Conservation (phyloP, 306 rosid species). For the Parietaria judaica region DNA sequence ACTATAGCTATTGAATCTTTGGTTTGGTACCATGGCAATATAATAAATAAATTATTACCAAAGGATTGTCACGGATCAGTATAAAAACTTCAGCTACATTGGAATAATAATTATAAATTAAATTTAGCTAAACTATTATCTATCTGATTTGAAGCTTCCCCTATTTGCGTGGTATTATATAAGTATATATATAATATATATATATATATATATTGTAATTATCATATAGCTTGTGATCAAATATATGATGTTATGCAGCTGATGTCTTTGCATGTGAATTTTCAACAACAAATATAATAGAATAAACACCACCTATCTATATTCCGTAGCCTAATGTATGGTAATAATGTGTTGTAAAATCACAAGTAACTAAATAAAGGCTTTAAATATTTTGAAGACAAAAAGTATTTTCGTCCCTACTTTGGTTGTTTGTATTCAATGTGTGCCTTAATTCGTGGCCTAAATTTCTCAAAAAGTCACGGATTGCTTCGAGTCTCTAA, state of each 20-base stretch:
- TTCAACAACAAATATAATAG: conserved; percentile 7
- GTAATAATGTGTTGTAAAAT: background rate
- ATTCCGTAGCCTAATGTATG: background rate
- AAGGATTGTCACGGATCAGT: conserved; percentile 55
- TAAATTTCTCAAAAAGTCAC: conserved; percentile 35
- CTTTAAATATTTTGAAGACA: conserved; percentile 25
- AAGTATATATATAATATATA: too few relatives aligned
- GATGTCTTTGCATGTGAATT: conserved; percentile 35
- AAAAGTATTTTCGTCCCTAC: conserved; percentile 25
- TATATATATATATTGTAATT: background rate
- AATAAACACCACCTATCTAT: too few relatives aligned
- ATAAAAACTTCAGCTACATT: conserved; percentile 27
- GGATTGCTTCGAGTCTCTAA: conserved; percentile 40
- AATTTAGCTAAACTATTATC: background rate
- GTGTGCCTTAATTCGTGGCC: conserved; percentile 19
- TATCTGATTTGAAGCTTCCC: conserved; percentile 16
- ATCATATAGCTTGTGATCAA: conserved; percentile 7
- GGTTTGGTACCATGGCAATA: conserved; percentile 5
- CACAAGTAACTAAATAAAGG: background rate
- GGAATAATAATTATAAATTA: background rate
- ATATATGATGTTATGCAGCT: conserved; percentile 10
- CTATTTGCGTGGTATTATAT: background rate
- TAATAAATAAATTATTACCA: background rate
- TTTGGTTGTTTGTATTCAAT: conserved; percentile 3
- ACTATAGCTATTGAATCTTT: too few relatives aligned